Evolutionary conservation across 1,139 yeast species (phyloP).

Genomic region (Suhomyces bokatorum): DNA sequence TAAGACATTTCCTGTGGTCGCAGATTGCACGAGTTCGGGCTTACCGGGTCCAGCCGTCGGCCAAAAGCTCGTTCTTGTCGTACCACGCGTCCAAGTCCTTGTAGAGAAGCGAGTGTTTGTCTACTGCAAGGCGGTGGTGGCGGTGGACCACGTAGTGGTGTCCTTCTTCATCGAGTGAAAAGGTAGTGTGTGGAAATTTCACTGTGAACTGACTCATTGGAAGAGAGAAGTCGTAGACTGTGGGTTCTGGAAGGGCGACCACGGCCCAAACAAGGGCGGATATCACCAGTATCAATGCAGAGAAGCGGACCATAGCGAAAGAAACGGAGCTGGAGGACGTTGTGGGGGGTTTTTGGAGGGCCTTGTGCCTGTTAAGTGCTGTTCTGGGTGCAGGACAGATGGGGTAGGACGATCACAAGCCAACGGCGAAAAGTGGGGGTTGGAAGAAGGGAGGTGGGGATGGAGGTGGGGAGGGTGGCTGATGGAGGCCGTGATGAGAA

Average conservation of each 20-base stretch:
- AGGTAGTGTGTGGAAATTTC: slow-evolving; percentile 9
- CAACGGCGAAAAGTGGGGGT: too few relatives aligned
- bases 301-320: background rate
- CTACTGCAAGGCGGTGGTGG: slow-evolving; percentile 6
- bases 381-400: too few relatives aligned
- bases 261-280: background rate
- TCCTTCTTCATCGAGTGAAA: slow-evolving; percentile 10
- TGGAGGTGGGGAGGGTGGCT: too few relatives aligned
- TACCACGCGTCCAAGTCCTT: slow-evolving; percentile 11
- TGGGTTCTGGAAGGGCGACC: background rate
- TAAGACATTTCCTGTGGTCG: too few relatives aligned
- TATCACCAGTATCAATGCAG: background rate
- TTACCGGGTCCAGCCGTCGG: background rate
- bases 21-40: too few relatives aligned
- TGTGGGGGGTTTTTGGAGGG: background rate
- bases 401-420: too few relatives aligned
- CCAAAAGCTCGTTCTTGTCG: slow-evolving; percentile 8
- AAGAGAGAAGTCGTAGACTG: slow-evolving; percentile 6
- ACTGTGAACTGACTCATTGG: slow-evolving; percentile 2
- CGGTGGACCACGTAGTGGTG: slow-evolving; percentile 6
- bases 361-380: too few relatives aligned
- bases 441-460: too few relatives aligned
- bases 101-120: slow-evolving; percentile 5
- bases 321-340: background rate
- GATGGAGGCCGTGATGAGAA: too few relatives aligned